These are phyloP conservation scores for Globisporangium paroecandrum DNA, from an alignment of 352 stramenopile species.

Conservation along the genomic window DNA sequence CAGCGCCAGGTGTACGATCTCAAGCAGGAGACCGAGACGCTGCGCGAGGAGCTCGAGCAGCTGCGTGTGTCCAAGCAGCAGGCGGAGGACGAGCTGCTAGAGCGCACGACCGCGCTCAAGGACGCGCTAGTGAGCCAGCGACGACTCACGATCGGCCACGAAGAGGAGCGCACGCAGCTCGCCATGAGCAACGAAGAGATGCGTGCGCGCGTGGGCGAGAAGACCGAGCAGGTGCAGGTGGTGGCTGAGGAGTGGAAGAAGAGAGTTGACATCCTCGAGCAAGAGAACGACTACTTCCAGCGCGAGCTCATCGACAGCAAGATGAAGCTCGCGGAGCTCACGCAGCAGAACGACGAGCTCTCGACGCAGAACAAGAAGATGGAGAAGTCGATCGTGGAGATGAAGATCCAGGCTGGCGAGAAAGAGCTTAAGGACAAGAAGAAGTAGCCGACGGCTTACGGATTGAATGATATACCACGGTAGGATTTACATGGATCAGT, in stretches of 20 bases:
- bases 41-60: constrained; percentile 48
- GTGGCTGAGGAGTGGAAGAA: constrained; percentile 35
- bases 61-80: constrained; percentile 46
- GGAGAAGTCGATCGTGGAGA: constrained; percentile 52
- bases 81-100: constrained; percentile 46
- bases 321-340: constrained; percentile 76
- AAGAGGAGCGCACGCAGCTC: constrained; percentile 39
- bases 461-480: neutral
- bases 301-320: constrained; percentile 80
- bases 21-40: constrained; percentile 39
- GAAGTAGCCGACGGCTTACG: constrained; percentile 20
- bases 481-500: too few species aligned
- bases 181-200: constrained; percentile 55
- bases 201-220: constrained; percentile 34
- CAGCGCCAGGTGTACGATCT: constrained; percentile 50
- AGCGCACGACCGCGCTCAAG: constrained; percentile 38
- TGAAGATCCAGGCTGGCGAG: constrained; percentile 47
- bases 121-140: constrained; percentile 44
- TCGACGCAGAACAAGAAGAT: constrained; percentile 54
- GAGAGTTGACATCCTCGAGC: constrained; percentile 42
- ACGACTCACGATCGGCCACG: constrained; percentile 34
- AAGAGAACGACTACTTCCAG: constrained; percentile 84
- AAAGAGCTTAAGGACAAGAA: constrained; percentile 38
- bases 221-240: constrained; percentile 33
- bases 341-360: constrained; percentile 71